These are phyloP conservation scores for Aplosporella prunicola DNA, from an alignment of 2,329 filamentous ascomycete genomes.

Conservation along the genomic window DNA sequence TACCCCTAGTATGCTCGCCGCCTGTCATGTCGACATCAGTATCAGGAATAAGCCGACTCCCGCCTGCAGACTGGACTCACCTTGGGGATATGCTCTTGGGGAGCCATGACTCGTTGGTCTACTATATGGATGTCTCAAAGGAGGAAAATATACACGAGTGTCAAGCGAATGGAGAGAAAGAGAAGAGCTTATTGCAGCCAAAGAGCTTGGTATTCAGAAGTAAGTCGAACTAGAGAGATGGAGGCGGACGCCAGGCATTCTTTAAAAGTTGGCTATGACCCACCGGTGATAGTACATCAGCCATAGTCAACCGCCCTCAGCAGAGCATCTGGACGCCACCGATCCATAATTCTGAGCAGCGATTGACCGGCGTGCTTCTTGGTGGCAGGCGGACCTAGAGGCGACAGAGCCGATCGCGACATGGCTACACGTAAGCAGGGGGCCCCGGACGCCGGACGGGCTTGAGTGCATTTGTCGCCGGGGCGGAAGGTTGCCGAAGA, in stretches of 20 bases:
- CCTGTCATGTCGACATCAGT: constrained; percentile 22
- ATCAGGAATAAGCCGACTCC: not conserved
- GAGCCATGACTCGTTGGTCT: constrained; percentile 6
- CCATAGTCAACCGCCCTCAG: constrained; percentile 1
- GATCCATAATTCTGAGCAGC: too few relatives aligned
- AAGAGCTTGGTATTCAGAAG: too few relatives aligned
- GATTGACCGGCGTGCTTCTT: too few relatives aligned
- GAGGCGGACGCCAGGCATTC: too few relatives aligned
- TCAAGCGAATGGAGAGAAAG: not conserved
- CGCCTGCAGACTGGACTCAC: too few relatives aligned
- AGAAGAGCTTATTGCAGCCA: too few relatives aligned
- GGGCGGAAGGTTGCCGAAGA: constrained; percentile 2
- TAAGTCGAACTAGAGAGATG: too few relatives aligned
- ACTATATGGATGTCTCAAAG: too few relatives aligned
- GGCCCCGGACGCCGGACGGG: too few relatives aligned
- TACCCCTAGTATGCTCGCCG: constrained; percentile 31
- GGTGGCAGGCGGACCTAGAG: not conserved
- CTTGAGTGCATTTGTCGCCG: too few relatives aligned
- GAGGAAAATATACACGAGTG: too few relatives aligned
- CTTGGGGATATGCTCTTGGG: constrained; percentile 10
- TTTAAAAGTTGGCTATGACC: too few relatives aligned
- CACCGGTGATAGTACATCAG: constrained; percentile 2
- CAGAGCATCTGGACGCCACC: constrained; percentile 6
- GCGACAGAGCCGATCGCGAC: not conserved
- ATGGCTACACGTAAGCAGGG: constrained; percentile 4